A percentile compares a stretch with the other conserved stretches of the same genome.
Conservation (phyloP, 1,284 basidiomycete genomes). For the Ceratobasidium sp. region DNA sequence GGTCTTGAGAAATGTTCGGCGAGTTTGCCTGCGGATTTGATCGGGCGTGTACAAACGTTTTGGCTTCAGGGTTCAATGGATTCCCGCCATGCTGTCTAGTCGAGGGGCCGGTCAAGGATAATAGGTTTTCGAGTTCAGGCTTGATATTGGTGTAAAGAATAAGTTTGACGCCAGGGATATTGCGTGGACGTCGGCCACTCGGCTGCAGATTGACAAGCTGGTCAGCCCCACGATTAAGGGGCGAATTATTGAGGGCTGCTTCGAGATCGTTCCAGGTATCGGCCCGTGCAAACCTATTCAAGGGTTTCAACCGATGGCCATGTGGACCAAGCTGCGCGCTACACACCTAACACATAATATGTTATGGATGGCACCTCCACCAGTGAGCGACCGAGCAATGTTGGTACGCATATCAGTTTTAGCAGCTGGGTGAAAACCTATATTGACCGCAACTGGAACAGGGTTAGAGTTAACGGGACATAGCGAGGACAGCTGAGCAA, state of each 20-base stretch:
- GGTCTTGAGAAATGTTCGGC: background rate
- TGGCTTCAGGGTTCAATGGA: background rate
- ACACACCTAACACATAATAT: constrained; percentile 14
- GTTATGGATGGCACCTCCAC: constrained; percentile 7
- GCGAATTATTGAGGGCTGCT: background rate
- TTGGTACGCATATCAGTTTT: background rate
- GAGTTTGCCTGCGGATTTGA: background rate
- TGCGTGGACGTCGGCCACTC: background rate
- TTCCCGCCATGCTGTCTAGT: background rate
- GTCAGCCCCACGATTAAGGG: constrained; percentile 28
- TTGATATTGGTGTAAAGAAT: constrained; percentile 3
- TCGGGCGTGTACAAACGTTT: constrained; percentile 4
- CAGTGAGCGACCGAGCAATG: background rate
- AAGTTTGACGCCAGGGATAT: background rate
- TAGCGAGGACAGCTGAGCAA: no score
- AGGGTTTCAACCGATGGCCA: no score
- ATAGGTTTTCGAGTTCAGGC: background rate
- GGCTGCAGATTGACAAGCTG: constrained; percentile 5
- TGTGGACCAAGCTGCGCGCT: background rate
- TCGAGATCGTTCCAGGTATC: constrained; percentile 12
- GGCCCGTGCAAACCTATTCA: constrained; percentile 9
- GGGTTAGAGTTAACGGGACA: no score
- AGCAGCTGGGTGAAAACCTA: background rate
- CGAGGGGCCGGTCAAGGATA: background rate
- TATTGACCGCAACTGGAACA: constrained; percentile 7